Base-by-base conservation (phyloP, 2,329 filamentous ascomycete species). In the Lasiodiplodia hormozganensis region DNA sequence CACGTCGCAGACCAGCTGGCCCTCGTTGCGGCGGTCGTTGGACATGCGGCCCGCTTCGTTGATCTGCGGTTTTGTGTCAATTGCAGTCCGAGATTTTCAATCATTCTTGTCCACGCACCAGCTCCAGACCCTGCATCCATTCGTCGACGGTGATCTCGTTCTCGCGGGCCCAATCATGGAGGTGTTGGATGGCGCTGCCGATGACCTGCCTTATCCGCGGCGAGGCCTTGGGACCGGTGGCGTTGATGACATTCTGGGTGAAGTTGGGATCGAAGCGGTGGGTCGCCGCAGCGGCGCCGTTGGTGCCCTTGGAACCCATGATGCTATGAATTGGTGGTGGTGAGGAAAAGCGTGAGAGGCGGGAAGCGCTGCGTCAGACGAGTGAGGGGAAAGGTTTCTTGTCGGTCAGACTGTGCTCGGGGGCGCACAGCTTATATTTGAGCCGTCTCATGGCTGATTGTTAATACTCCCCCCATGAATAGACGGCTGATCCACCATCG, bases 91-190 rank as follows among this genome's bases (percentile, higher is more conserved):
- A 18, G 65, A 49, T 3, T 8, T 23, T 4, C 8, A 18, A 11
- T 16, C 5, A 16, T 7, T 4, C 4, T 6, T 6, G 28, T 8
- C 2, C 23, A 25, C 60, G 18, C 40, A 94, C 82, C 77, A 91
- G 93, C 74, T 90, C 85, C 67, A 94, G 90, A 66, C 91, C 92
- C 8, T 87, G 80, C 80, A 93, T 87, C 91, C 91, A 94, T 81
- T 94, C 92, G 67, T 92, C 91, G 38, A 88, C 85, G 21, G 89
- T 93, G 64, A 94, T 87, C 81, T 94, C 90, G 71, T 92, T 87
- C 76, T 94, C 92, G 69, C 92, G 88, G 68, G 88, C 87, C 78
- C 94, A 94, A 81, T 93, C 90, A 82, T 94, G 92, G 69, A 94
- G 84, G 82, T 94, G 91, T 60, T 82, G 84, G 79, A 93, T 89